Base-by-base conservation (phyloP, 1,284 basidiomycete species). In the Vanrija humicola region DNA sequence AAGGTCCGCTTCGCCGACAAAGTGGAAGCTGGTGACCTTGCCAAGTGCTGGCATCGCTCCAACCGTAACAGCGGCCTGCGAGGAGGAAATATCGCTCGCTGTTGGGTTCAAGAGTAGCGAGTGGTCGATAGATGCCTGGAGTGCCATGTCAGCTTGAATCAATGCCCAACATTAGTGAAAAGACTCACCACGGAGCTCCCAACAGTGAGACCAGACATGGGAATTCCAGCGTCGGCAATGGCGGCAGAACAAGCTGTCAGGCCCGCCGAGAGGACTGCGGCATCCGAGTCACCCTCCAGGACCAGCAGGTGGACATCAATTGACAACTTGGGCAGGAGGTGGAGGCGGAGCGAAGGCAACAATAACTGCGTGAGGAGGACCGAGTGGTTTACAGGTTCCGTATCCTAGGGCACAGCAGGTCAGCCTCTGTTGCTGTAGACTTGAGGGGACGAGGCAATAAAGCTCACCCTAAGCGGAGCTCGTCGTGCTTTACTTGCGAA, bases 291-390 rank as follows among this genome's bases (percentile, higher is more conserved):
- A 10, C 87, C 86, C 76, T 99, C 93, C 38, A 99, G 85, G 19
- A 99, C 82, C 15, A 86, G 88, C 44, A 99, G 78, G 75, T 90
- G 94, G 28, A 98, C 80, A 76, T 98, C 96, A 64, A 98, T 86
- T 8, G 87, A 87, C 0, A 92, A 89, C 75, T 98, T 99, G 8
- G 96, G 95, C 5, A 97, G 81, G 3, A 92, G 80, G 64, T 97
- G 92, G 18, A 98, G 80, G 40, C 90, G 84, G 6, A 98, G 82
- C 1, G 93, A 85, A 0, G 96, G 86, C 0, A 86, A 77, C 15
- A 99, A 81, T 1, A 94, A 87, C 76, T 96, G 91, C 52, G 91
- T 86, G 26, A 99, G 84, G 12, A 89, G 83, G 21, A 86, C 81
- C 0, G 90, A 86, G 29, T 97, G 79, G 3, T 88, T 84, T 25